Percentiles rank a stretch among this genome's conserved stretches.
These are phyloP conservation scores for Coemansia sp. DNA, from an alignment of 371 early-diverging fungal species.

Conservation along the genomic window DNA sequence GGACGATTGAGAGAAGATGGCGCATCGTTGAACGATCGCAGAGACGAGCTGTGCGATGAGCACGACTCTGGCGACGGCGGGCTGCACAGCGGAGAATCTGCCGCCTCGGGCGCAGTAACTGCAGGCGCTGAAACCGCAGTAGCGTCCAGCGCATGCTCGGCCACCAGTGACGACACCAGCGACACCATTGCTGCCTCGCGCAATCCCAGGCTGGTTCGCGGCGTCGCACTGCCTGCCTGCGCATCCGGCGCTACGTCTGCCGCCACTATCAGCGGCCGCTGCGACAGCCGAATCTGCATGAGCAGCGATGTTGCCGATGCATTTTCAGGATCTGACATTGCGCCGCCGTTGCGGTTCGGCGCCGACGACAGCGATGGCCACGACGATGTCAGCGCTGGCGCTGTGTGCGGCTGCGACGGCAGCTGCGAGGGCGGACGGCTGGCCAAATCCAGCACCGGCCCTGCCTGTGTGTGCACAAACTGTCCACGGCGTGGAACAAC, in stretches of 20 bases:
- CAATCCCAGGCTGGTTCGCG: not conserved
- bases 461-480: conserved; percentile 47
- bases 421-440: conserved; percentile 2
- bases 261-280: conserved; percentile 9
- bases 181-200: conserved; percentile 10
- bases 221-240: not conserved
- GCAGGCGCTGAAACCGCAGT: not conserved
- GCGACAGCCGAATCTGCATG: conserved; percentile 36
- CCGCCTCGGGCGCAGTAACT: not conserved
- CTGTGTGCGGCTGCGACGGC: conserved; percentile 6
- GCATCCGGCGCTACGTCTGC: not conserved
- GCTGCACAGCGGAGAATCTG: conserved; percentile 1
- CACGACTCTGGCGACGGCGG: conserved; percentile 16
- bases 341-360: not conserved
- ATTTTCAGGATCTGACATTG: not conserved
- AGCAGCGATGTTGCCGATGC: conserved; percentile 8
- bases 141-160: not conserved
- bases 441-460: conserved; percentile 37
- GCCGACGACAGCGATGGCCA: conserved; percentile 11
- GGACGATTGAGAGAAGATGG: not conserved
- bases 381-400: conserved; percentile 15
- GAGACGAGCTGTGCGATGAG: conserved; percentile 3
- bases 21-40: not conserved
- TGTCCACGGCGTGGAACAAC: conserved; percentile 23
- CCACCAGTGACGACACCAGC: conserved; percentile 13